phyloP scores from a whole-genome alignment of 345 rosid genomes.

The Hevea brasiliensis region DNA sequence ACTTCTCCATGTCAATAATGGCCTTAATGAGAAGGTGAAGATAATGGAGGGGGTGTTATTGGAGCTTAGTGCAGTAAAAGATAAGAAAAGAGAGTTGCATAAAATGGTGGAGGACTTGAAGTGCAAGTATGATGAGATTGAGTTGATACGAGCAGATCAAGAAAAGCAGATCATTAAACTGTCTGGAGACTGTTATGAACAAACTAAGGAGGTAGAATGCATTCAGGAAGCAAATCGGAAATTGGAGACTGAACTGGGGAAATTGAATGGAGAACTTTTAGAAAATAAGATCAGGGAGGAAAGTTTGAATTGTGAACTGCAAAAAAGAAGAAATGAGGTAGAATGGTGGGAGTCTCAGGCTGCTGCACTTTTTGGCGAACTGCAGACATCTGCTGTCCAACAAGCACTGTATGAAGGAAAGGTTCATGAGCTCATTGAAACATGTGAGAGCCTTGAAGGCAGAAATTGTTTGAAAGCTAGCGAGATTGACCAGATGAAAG shows the following conservation, averaged over 20 bases:
- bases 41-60: slow-evolving; percentile 42
- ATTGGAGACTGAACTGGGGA: slow-evolving; percentile 48
- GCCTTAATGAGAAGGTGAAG: slow-evolving; percentile 53
- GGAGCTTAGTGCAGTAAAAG: slow-evolving; percentile 35
- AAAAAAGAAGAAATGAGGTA: slow-evolving; percentile 41
- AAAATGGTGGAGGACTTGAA: slow-evolving; percentile 53
- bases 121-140: slow-evolving; percentile 56
- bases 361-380: slow-evolving; percentile 44
- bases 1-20: slow-evolving; percentile 47
- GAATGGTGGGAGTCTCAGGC: slow-evolving; percentile 65
- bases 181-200: slow-evolving; percentile 50
- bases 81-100: slow-evolving; percentile 46
- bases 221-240: slow-evolving; percentile 42
- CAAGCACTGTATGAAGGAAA: slow-evolving; percentile 64
- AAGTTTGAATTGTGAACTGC: slow-evolving; percentile 50
- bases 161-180: slow-evolving; percentile 52
- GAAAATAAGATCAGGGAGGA: slow-evolving; percentile 52
- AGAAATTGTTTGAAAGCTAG: slow-evolving; percentile 36
- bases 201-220: slow-evolving; percentile 42
- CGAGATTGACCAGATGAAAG: slow-evolving; percentile 59
- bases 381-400: slow-evolving; percentile 50
- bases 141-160: slow-evolving; percentile 45
- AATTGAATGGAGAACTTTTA: slow-evolving; percentile 42
- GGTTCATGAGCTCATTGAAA: slow-evolving; percentile 49
- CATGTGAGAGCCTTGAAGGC: slow-evolving; percentile 43